Evolutionary conservation across 495 filamentous ascomycete genomes (phyloP).

Genomic region (Amniculicola lignicola): DNA sequence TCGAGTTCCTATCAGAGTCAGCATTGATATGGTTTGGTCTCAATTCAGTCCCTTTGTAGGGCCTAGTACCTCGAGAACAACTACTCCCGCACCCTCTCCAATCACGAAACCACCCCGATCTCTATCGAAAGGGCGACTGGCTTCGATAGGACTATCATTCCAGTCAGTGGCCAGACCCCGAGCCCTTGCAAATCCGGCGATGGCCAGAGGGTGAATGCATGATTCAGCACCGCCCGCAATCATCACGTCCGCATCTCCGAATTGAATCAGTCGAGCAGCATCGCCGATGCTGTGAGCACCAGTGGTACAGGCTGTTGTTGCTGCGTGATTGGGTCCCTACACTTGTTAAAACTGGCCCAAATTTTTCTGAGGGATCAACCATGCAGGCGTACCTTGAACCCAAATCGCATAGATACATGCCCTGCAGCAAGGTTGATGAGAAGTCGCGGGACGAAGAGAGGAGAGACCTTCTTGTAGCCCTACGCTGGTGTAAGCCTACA

Average conservation of each 20-base stretch:
- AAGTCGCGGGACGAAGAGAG: conserved; percentile 86
- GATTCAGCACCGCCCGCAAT: conserved; percentile 90
- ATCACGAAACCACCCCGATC: conserved; percentile 84
- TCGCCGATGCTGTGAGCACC: conserved; percentile 93
- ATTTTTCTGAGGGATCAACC: not conserved
- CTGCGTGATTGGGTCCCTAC: conserved; percentile 84
- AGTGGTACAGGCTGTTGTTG: conserved; percentile 91
- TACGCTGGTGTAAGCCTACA: conserved; percentile 34
- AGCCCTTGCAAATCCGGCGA: conserved; percentile 86
- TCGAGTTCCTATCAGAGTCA: conserved; percentile 61
- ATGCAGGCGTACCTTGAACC: conserved; percentile 59
- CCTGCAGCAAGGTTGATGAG: conserved; percentile 93
- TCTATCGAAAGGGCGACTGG: conserved; percentile 87
- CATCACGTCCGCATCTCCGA: conserved; percentile 91
- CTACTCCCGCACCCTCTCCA: conserved; percentile 82
- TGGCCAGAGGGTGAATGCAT: conserved; percentile 90
- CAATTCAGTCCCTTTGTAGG: too few relatives aligned
- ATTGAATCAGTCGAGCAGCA: conserved; percentile 83
- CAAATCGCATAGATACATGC: conserved; percentile 88
- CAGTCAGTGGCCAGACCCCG: conserved; percentile 77
- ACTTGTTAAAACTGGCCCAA: not conserved
- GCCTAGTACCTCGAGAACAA: conserved; percentile 82
- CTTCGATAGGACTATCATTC: conserved; percentile 68
- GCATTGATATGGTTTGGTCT: too few relatives aligned
- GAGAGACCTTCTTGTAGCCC: conserved; percentile 90